phyloP scores from a whole-genome alignment of 441 rosid genomes.

The Biscutella laevigata region DNA sequence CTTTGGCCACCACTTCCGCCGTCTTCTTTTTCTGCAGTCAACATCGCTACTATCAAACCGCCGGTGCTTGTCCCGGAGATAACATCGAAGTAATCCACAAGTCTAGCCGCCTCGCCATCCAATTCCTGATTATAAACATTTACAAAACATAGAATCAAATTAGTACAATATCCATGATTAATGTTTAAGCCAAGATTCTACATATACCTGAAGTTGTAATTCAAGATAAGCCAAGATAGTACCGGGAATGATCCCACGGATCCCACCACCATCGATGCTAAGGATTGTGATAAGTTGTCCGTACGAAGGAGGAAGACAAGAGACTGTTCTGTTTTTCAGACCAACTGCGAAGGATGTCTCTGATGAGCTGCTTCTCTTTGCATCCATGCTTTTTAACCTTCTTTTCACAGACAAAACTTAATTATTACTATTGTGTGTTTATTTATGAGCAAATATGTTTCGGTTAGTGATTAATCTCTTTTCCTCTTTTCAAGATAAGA shows the following conservation, averaged over 20 bases:
- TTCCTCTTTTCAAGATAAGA: too few species aligned
- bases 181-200: too few species aligned
- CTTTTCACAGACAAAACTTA: neutral
- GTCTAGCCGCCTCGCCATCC: conserved; percentile 47
- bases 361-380: neutral
- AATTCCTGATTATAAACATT: conserved; percentile 21
- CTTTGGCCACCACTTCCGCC: neutral
- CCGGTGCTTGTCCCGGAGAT: conserved; percentile 64
- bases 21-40: conserved; percentile 33
- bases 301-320: conserved; percentile 42
- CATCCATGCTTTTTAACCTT: neutral
- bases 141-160: too few species aligned
- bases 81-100: conserved; percentile 63
- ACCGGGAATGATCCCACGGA: conserved; percentile 51
- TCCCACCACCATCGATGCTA: conserved; percentile 61
- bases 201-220: conserved; percentile 42
- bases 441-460: too few species aligned
- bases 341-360: neutral
- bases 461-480: too few species aligned
- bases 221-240: conserved; percentile 43
- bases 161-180: too few species aligned
- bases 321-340: neutral
- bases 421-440: too few species aligned
- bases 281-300: conserved; percentile 51
- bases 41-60: conserved; percentile 55